Percentiles rank a stretch among this genome's conserved stretches.
phyloP scores from a whole-genome alignment of 768 basidiomycete species.

The Lactarius trivialis region DNA sequence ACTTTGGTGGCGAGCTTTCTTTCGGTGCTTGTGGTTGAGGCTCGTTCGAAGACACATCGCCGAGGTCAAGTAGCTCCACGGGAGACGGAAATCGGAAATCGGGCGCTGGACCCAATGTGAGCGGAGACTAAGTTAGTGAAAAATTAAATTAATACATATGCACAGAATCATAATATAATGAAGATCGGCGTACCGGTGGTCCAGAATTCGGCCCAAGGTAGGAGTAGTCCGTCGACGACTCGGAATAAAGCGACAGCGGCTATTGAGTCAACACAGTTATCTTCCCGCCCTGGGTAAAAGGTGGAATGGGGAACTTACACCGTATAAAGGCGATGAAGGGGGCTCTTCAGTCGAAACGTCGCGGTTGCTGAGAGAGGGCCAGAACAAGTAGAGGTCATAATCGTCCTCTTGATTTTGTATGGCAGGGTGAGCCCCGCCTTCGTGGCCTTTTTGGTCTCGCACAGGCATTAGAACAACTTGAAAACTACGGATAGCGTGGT shows the following conservation, averaged over 20 bases:
- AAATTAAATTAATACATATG: not conserved
- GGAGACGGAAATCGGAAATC: not conserved
- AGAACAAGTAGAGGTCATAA: conserved; percentile 4
- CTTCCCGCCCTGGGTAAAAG: not conserved
- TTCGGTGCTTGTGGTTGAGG: not conserved
- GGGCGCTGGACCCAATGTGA: not conserved
- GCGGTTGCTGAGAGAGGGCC: conserved; percentile 5
- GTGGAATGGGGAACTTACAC: not conserved
- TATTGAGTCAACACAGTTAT: not conserved
- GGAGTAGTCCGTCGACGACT: conserved; percentile 3
- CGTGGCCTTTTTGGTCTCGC: not conserved
- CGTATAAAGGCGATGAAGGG: conserved; percentile 3
- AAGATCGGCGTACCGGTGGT: not conserved
- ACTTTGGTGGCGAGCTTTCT: not conserved
- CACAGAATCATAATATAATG: not conserved
- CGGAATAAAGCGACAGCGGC: conserved; percentile 6
- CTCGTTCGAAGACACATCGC: not conserved
- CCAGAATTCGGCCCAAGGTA: not conserved
- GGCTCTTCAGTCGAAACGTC: not conserved
- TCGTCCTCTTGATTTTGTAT: conserved; percentile 2
- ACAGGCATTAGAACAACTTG: not conserved
- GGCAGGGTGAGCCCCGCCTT: not conserved
- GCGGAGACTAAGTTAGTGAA: conserved; percentile 10
- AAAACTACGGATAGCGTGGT: not conserved
- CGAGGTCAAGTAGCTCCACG: not conserved